Evolutionary conservation across 106 monocot genomes (phyloP).

Genomic region (Triglochin maritima): DNA sequence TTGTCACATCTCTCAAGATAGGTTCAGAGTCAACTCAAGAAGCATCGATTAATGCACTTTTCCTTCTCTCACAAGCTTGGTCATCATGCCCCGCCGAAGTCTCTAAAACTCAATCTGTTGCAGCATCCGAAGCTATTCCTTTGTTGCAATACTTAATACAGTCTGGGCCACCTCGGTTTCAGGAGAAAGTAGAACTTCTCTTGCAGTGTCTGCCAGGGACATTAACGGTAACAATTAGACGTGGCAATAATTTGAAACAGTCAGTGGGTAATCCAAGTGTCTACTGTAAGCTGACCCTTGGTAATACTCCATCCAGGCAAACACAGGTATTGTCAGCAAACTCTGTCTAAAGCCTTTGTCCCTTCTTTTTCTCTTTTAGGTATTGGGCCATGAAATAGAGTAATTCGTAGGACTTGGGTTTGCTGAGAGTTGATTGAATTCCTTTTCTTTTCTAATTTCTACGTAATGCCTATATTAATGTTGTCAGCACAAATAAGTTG

Average conservation of each 20-base stretch:
- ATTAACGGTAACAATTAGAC: conserved; percentile 75
- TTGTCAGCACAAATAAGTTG: no score
- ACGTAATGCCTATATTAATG: no score
- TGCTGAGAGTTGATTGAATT: no score
- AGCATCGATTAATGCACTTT: conserved; percentile 83
- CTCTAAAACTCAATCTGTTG: conserved; percentile 91
- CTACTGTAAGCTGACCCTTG: conserved; percentile 94
- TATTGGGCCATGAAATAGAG: no score
- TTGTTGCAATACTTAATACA: conserved; percentile 95
- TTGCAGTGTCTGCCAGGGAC: conserved; percentile 94
- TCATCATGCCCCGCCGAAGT: conserved; percentile 89
- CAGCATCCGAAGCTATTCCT: conserved; percentile 94
- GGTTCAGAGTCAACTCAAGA: conserved; percentile 93
- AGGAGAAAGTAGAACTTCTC: conserved; percentile 93
- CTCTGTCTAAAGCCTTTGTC: neutral
- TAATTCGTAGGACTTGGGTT: no score
- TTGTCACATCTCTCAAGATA: conserved; percentile 82
- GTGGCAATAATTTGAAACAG: conserved; percentile 88
- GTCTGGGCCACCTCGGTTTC: conserved; percentile 94
- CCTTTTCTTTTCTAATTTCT: no score
- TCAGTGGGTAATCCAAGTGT: conserved; percentile 97
- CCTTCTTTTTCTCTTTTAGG: no score
- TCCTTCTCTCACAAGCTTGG: conserved; percentile 96
- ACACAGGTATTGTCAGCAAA: conserved; percentile 53
- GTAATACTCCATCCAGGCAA: conserved; percentile 66